Evolutionary conservation across 257 asterid species (phyloP).

Genomic region (Striga asiatica): DNA sequence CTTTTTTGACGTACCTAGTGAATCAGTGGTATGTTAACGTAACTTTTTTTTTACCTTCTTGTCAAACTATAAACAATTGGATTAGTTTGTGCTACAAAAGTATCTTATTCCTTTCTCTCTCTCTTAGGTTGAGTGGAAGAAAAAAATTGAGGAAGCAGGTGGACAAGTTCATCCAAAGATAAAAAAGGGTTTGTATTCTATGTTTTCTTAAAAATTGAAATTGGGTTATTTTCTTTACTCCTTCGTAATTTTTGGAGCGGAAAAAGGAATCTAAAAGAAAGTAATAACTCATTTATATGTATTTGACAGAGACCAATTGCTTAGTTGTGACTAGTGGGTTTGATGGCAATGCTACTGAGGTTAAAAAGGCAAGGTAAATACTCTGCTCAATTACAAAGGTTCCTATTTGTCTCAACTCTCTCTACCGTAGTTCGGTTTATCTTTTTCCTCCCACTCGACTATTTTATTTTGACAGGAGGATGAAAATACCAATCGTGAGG

Average conservation of each 20-base stretch:
- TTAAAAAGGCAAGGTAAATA: conserved; percentile 82
- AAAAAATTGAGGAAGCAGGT: conserved; percentile 62
- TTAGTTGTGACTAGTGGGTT: conserved; percentile 44
- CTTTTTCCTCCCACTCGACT: neutral
- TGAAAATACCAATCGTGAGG: conserved; percentile 75
- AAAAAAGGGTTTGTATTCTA: conserved; percentile 40
- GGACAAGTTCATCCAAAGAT: conserved; percentile 62
- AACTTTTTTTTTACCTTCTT: neutral
- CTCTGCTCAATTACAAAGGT: conserved; percentile 16
- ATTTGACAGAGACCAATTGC: conserved; percentile 64
- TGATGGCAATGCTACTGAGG: conserved; percentile 50
- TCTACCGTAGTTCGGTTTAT: neutral
- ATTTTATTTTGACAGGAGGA: conserved; percentile 49
- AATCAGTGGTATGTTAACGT: conserved; percentile 32
- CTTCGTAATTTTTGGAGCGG: neutral
- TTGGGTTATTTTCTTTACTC: conserved; percentile 13
- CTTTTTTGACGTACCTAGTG: conserved; percentile 40
- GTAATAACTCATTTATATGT: conserved; percentile 6
- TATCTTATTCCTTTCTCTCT: conserved; percentile 10
- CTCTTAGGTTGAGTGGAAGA: conserved; percentile 61
- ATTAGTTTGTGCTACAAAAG: neutral
- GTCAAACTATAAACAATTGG: neutral
- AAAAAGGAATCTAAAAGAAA: neutral
- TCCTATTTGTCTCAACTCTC: conserved; percentile 1
- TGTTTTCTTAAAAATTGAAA: conserved; percentile 11